phyloP scores from a whole-genome alignment of 2,329 filamentous ascomycete genomes.

The Exophiala sp. region DNA sequence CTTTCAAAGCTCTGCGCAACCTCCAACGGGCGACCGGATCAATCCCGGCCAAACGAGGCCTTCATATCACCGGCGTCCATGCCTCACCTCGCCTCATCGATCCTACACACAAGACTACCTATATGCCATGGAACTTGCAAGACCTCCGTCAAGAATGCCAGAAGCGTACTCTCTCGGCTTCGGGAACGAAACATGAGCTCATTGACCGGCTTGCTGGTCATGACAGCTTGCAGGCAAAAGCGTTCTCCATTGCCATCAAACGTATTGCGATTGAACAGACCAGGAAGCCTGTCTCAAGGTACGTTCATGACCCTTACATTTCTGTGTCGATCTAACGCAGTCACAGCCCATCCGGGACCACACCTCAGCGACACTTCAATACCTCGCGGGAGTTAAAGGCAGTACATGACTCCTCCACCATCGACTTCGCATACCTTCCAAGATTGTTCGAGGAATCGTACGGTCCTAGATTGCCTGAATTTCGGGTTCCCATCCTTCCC shows the following conservation, averaged over 20 bases:
- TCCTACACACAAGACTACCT: constrained; percentile 51
- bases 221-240: constrained; percentile 51
- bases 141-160: constrained; percentile 52
- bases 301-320: constrained; percentile 23
- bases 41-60: constrained; percentile 44
- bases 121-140: constrained; percentile 49
- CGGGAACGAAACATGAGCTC: constrained; percentile 51
- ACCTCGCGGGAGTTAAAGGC: constrained; percentile 56
- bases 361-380: constrained; percentile 56
- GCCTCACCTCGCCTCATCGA: constrained; percentile 51
- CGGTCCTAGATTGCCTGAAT: constrained; percentile 33
- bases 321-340: constrained; percentile 6
- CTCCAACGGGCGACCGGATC: constrained; percentile 34
- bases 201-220: constrained; percentile 52
- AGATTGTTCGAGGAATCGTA: constrained; percentile 40
- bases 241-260: constrained; percentile 54
- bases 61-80: constrained; percentile 60
- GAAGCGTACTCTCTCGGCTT: constrained; percentile 45
- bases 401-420: constrained; percentile 57
- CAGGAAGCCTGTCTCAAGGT: constrained; percentile 39
- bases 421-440: constrained; percentile 63
- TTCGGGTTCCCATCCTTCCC: constrained; percentile 52
- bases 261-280: constrained; percentile 39
- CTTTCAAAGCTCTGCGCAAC: constrained; percentile 44
- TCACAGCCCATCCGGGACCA: constrained; percentile 24